Base-by-base conservation (phyloP, 139 green algal genomes). In the Coccomyxa sp. region DNA sequence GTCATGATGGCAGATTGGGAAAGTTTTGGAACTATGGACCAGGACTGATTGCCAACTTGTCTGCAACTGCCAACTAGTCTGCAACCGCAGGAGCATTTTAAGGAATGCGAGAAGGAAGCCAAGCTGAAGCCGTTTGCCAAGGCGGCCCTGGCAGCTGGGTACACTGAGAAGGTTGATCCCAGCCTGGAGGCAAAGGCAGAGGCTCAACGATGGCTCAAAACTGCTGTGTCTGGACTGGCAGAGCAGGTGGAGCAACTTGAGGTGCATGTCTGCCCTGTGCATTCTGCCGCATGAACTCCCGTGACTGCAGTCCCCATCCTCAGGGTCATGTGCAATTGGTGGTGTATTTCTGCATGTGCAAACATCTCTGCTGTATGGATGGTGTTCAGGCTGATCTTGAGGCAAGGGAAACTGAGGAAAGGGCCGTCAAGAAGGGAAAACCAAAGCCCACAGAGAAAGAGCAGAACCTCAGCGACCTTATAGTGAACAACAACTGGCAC, bases 71-170 rank as follows among this genome's bases (percentile, higher is more conserved):
- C 38, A 51, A 51, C 38, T 51, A 11, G 38, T 51, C 38, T 51
- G 38, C 63, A 21, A 28, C 18, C 63, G 23, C 86, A 89, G 86
- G 86, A 89, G 78, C 83, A 80, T 10, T 89, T 88, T 76, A 89
- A 89, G 71, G 13, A 66, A 25, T 78, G 82, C 25, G 86, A 89
- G 78, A 68, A 57, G 38, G 80, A 89, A 63, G 78, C 68, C 45
- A 89, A 89, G 82, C 83, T 85, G 38, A 89, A 87, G 84, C 63
- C 81, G 30, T 89, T 89, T 79, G 75, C 59, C 63, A 83, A 79
- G 30, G 83, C 76, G 17, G 85, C 82, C 27, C 82, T 89, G 63
- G 66, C 38, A 58, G 58, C 18, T n/a, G 14, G 82, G 0, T 23
- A 31, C 14, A 16, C 23, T n/a, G 79, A 89, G 38, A 51, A 45